Percentiles rank a stretch among this genome's conserved stretches.
These are phyloP conservation scores for Mrakia frigida DNA, from an alignment of 768 basidiomycete genomes.

Conservation along the genomic window DNA sequence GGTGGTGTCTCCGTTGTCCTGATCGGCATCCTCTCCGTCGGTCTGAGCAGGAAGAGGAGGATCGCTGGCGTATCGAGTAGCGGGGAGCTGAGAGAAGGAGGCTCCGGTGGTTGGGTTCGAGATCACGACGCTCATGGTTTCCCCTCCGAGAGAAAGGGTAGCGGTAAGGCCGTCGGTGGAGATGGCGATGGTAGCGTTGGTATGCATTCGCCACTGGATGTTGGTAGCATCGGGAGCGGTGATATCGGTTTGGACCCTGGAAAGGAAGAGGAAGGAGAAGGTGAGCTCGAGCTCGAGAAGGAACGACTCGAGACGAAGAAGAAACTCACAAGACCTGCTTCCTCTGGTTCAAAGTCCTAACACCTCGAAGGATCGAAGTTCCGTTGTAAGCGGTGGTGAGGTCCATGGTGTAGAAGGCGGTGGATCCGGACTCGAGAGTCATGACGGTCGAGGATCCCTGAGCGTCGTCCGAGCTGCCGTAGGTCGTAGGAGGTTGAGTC, in stretches of 20 bases:
- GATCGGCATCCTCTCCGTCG: constrained; percentile 46
- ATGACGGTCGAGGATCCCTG: constrained; percentile 85
- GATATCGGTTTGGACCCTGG: constrained; percentile 78
- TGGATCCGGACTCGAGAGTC: constrained; percentile 58
- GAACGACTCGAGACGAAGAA: neutral
- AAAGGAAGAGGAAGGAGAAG: neutral
- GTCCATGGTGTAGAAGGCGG: constrained; percentile 75
- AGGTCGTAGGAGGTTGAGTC: constrained; percentile 56
- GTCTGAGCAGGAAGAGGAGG: constrained; percentile 55
- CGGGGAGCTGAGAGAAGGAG: constrained; percentile 49
- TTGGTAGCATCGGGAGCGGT: constrained; percentile 48
- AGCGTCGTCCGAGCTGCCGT: constrained; percentile 52
- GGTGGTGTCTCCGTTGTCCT: constrained; percentile 68
- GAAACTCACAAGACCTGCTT: constrained; percentile 62
- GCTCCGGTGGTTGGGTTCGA: constrained; percentile 64
- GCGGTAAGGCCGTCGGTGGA: constrained; percentile 58
- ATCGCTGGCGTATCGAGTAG: constrained; percentile 59
- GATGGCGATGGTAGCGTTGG: constrained; percentile 68
- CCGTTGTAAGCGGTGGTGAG: constrained; percentile 60
- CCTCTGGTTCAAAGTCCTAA: constrained; percentile 74
- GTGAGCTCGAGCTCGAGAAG: neutral
- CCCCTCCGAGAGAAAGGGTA: constrained; percentile 63
- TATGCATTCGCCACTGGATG: constrained; percentile 79
- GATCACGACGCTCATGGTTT: constrained; percentile 63
- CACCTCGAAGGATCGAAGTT: constrained; percentile 72